Evolutionary conservation across 768 basidiomycete genomes (phyloP).

Genomic region (Trametes villosa): DNA sequence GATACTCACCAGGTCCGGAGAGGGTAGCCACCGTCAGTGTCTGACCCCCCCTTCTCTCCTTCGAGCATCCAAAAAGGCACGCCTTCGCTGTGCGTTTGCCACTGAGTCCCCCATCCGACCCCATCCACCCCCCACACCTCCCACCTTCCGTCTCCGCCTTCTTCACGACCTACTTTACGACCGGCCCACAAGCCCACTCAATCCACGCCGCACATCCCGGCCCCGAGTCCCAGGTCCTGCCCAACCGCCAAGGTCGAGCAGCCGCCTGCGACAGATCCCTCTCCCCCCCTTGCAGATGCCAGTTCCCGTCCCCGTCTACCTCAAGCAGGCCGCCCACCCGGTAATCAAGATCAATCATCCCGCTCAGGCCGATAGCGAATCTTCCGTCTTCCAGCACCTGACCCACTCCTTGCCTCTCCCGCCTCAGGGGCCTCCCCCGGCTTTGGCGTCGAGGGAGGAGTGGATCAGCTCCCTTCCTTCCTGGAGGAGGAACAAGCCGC

Average conservation of each 20-base stretch:
- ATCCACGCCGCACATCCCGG: conserved; percentile 44
- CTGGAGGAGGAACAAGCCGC: conserved; percentile 71
- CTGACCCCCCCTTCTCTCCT: conserved; percentile 25
- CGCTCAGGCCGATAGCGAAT: conserved; percentile 43
- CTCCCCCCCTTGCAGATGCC: conserved; percentile 69
- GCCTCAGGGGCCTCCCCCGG: conserved; percentile 64
- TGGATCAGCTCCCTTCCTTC: conserved; percentile 74
- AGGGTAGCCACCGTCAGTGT: conserved; percentile 28
- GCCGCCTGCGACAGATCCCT: conserved; percentile 48
- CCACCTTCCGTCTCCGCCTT: conserved; percentile 30
- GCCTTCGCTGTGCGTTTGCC: conserved; percentile 94
- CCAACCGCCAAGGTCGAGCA: conserved; percentile 39
- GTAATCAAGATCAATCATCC: conserved; percentile 62
- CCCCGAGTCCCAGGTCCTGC: conserved; percentile 26
- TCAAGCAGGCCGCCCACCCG: conserved; percentile 63
- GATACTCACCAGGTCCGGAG: conserved; percentile 35
- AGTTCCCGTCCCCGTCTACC: conserved; percentile 75
- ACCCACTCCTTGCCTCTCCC: conserved; percentile 63
- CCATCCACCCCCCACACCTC: conserved; percentile 35
- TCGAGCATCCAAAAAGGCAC: conserved; percentile 70
- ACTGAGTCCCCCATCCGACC: conserved; percentile 35
- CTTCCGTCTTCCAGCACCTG: conserved; percentile 56
- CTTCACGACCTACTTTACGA: conserved; percentile 81
- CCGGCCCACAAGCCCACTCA: conserved; percentile 45
- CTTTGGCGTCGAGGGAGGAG: conserved; percentile 69